Evolutionary conservation across 345 rosid species (phyloP), one percentile per base, ranked within the genome.

Genomic region (Erucastrum elatum): DNA sequence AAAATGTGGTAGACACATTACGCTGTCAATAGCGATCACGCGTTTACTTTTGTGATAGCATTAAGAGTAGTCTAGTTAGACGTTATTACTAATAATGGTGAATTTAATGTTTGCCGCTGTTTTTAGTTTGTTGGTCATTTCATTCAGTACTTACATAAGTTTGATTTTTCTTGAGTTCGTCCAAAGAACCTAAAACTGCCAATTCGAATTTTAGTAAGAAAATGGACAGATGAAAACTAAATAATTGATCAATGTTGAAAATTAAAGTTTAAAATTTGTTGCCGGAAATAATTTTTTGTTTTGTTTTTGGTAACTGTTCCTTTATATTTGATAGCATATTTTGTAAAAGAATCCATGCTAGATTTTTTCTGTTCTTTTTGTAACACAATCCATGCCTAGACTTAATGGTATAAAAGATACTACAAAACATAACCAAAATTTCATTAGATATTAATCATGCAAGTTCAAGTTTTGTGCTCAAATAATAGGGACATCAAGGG

Each of bases 41-140:
- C 29, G 72, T 69, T 68, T 44, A 26, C 71, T 67, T 31, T 68
- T 6, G 37, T 75, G 73, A 58, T 34, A 59, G 49, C 66, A 21
- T 67, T 68, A 41, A 41, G 37, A 68, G 53, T 67, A 39, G 33
- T 76, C 63, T 62, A 46, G 29, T 60, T 61, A 46, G 35, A 68
- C 35, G 41, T 62, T 69, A 59, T 17, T 59, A 29, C 34, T 68
- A 12, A 59, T 68, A 69, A 49, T 49, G 69, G 13, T 7, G 69
- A 21, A 65, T 51, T 77, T 77, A 70, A 70, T 77, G 74, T 69
- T 62, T 15, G 75, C 49, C 39, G n/a, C 25, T 77, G 27, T 51
- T 62, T 46, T 34, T 49, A 15, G 80, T 11, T 77, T 62, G 25
- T 9, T 62, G 30, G 51, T 68, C 74, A 60, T 17, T 5, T 67